phyloP scores from a whole-genome alignment of 805 yeast genomes.

The Pichia eremophila region DNA sequence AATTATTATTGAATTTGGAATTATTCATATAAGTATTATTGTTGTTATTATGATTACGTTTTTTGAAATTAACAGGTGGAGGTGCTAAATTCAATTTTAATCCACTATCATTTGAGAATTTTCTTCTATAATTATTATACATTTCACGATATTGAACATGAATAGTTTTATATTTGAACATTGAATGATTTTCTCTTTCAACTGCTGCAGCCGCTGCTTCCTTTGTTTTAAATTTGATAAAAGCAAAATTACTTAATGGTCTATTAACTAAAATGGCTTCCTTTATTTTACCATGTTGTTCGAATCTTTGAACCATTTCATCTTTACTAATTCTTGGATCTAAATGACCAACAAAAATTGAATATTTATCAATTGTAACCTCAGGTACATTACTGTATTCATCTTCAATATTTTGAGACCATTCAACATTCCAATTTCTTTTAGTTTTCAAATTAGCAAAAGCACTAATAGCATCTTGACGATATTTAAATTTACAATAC shows the following conservation, averaged over 20 bases:
- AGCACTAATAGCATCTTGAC: constrained; percentile 85
- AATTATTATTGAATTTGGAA: not conserved
- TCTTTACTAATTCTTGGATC: constrained; percentile 44
- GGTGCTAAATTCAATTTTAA: constrained; percentile 49
- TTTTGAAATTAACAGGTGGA: constrained; percentile 63
- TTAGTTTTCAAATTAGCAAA: constrained; percentile 58
- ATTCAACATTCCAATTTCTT: constrained; percentile 53
- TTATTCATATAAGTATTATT: not conserved
- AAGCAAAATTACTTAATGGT: constrained; percentile 55
- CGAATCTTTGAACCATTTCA: constrained; percentile 49
- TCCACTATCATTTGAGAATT: constrained; percentile 18
- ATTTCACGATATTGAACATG: constrained; percentile 78
- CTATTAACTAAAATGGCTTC: constrained; percentile 47
- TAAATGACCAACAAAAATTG: constrained; percentile 76
- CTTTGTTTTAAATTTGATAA: constrained; percentile 55
- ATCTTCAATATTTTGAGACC: constrained; percentile 78
- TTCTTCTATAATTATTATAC: constrained; percentile 29
- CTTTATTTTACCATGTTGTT: constrained; percentile 55
- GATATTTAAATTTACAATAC: constrained; percentile 70
- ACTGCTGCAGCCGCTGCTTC: constrained; percentile 80
- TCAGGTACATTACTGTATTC: constrained; percentile 26
- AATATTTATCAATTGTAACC: constrained; percentile 52
- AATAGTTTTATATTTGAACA: constrained; percentile 63
- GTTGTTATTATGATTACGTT: constrained; percentile 22
- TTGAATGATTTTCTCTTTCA: constrained; percentile 75